These are phyloP conservation scores for Elsinoe ampelina DNA, from an alignment of 2,329 filamentous ascomycete species.

Conservation along the genomic window DNA sequence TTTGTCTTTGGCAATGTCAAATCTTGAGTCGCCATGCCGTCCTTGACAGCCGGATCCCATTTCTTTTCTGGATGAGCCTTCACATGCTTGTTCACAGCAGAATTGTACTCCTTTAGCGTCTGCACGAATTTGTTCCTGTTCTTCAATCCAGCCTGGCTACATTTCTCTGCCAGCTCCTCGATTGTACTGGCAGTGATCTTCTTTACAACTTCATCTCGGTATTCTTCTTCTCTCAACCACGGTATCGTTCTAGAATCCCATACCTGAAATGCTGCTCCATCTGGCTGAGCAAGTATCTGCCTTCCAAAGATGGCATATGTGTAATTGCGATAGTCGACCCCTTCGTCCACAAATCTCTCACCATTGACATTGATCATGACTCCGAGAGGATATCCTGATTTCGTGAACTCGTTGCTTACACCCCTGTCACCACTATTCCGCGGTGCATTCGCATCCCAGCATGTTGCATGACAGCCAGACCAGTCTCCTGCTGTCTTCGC, in stretches of 20 bases:
- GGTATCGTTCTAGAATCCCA: slow-evolving; percentile 47
- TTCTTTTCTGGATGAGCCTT: slow-evolving; percentile 36
- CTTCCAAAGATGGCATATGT: slow-evolving; percentile 59
- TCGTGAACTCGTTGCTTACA: slow-evolving; percentile 59
- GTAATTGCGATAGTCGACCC: slow-evolving; percentile 55
- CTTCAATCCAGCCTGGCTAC: slow-evolving; percentile 39
- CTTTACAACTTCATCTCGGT: slow-evolving; percentile 48
- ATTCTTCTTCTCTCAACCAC: slow-evolving; percentile 54
- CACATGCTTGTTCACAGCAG: slow-evolving; percentile 42
- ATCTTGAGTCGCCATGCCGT: slow-evolving; percentile 48
- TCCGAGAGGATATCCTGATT: slow-evolving; percentile 58
- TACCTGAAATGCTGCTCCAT: slow-evolving; percentile 52
- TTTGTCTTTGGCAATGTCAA: slow-evolving; percentile 52
- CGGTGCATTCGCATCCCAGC: slow-evolving; percentile 56
- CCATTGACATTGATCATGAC: slow-evolving; percentile 54
- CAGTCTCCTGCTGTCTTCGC: slow-evolving; percentile 47
- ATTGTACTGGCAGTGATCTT: slow-evolving; percentile 44
- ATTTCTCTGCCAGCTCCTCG: slow-evolving; percentile 47
- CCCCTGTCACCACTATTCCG: slow-evolving; percentile 46
- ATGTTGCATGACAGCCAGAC: slow-evolving; percentile 55
- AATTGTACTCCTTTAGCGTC: slow-evolving; percentile 49
- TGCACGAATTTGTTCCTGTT: slow-evolving; percentile 39
- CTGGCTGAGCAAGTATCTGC: slow-evolving; percentile 51
- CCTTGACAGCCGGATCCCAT: slow-evolving; percentile 53
- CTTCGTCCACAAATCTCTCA: slow-evolving; percentile 57